phyloP scores from a whole-genome alignment of 2,329 filamentous ascomycete genomes.

The Nothopassalora personata region DNA sequence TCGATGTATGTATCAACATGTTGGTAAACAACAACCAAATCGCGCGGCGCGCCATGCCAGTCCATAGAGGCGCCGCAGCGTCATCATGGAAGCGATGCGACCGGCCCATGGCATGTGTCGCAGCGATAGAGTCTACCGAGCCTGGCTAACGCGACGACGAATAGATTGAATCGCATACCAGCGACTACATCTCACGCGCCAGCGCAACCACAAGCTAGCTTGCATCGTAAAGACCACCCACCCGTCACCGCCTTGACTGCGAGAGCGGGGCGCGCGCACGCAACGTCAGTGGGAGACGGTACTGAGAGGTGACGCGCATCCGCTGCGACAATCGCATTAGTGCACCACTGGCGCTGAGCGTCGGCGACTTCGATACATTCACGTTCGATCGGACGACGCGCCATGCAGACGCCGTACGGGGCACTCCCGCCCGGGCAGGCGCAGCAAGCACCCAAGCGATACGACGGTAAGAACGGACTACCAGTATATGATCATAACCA shows the following conservation, averaged over 20 bases:
- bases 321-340: neutral
- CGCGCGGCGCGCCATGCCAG: neutral
- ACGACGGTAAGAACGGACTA: slow-evolving; percentile 47
- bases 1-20: neutral
- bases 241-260: neutral
- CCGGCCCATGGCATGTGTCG: neutral
- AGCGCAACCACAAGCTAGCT: neutral
- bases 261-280: neutral
- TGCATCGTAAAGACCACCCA: neutral
- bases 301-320: neutral
- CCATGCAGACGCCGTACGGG: slow-evolving; percentile 30
- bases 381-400: neutral
- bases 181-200: neutral
- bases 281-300: neutral
- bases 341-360: neutral
- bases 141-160: neutral
- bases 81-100: neutral
- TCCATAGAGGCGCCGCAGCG: neutral
- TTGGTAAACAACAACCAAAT: neutral
- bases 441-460: slow-evolving; percentile 37
- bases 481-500: slow-evolving; percentile 43
- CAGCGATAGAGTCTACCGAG: neutral
- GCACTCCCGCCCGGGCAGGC: slow-evolving; percentile 24
- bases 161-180: neutral
- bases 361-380: neutral